A percentile compares a stretch with the other conserved stretches of the same genome.
These are phyloP conservation scores for Pythium dissotocum DNA, from an alignment of 352 stramenopile species.

Conservation along the genomic window DNA sequence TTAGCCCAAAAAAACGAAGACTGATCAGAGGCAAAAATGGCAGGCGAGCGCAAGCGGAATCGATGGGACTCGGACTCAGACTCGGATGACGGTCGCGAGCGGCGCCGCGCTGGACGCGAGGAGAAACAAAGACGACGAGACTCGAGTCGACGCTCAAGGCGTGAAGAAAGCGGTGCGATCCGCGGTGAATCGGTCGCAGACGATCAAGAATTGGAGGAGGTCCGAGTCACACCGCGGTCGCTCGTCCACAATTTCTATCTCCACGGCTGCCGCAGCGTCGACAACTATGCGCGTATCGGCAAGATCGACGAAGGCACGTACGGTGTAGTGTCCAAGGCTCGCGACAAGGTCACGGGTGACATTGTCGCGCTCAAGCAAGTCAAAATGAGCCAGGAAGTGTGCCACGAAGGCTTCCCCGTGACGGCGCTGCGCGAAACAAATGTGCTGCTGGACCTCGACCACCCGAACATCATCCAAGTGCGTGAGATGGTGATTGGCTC, in stretches of 20 bases:
- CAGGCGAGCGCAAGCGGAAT: constrained; percentile 45
- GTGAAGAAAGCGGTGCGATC: not conserved
- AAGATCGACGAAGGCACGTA: constrained; percentile 97
- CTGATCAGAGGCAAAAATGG: constrained; percentile 7
- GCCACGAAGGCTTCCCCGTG: constrained; percentile 82
- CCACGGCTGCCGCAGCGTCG: constrained; percentile 92
- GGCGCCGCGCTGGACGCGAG: constrained; percentile 17
- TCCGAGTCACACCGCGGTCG: not conserved
- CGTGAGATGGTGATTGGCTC: constrained; percentile 89
- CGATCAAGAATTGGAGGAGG: constrained; percentile 1
- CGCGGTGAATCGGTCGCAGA: not conserved
- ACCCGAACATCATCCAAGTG: constrained; percentile 88
- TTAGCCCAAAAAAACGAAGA: not conserved
- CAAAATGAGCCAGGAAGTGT: constrained; percentile 75
- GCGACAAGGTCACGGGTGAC: constrained; percentile 87
- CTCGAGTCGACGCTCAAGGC: not conserved
- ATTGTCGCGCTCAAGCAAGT: constrained; percentile 94
- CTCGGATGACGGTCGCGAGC: constrained; percentile 32
- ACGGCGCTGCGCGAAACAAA: constrained; percentile 88
- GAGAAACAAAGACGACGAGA: constrained; percentile 4
- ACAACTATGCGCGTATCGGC: constrained; percentile 93
- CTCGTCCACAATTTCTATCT: constrained; percentile 72
- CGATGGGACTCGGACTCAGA: constrained; percentile 72
- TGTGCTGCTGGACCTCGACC: constrained; percentile 74
- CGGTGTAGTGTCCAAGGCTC: constrained; percentile 95